phyloP scores from a whole-genome alignment of 2,329 filamentous ascomycete species.

The Verticillium nonalfalfae region DNA sequence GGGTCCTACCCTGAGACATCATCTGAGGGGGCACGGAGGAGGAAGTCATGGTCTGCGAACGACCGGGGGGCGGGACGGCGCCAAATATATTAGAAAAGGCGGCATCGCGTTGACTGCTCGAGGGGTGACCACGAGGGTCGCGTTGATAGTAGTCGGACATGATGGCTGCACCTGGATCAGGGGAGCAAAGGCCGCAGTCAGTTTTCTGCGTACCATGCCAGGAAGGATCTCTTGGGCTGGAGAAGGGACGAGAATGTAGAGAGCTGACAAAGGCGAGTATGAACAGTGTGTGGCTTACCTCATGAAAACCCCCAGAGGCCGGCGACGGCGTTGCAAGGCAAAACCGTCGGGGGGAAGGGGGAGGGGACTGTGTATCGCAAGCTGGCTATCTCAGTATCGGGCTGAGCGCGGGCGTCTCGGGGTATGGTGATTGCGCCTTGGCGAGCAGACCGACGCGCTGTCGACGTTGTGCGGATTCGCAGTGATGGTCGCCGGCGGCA shows the following conservation, averaged over 20 bases:
- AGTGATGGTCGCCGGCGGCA: not conserved
- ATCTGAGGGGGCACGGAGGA: slow-evolving; percentile 53
- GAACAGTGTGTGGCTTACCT: not conserved
- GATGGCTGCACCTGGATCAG: slow-evolving; percentile 27
- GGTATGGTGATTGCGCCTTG: not conserved
- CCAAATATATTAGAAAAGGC: slow-evolving; percentile 97
- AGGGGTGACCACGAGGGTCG: slow-evolving; percentile 41
- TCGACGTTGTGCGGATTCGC: not conserved
- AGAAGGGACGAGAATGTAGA: not conserved
- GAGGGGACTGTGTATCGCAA: not conserved
- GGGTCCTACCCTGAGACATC: slow-evolving; percentile 60
- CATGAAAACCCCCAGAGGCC: not conserved
- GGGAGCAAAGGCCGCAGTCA: slow-evolving; percentile 5
- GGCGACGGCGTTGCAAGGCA: not conserved
- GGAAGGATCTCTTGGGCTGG: not conserved
- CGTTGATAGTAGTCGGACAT: slow-evolving; percentile 55
- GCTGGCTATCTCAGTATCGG: not conserved
- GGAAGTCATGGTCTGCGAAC: slow-evolving; percentile 93
- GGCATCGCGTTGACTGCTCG: slow-evolving; percentile 74
- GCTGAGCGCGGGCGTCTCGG: not conserved
- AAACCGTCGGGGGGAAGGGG: not conserved
- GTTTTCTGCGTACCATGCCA: not conserved
- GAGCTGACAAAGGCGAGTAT: not conserved
- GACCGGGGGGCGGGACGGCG: slow-evolving; percentile 73
- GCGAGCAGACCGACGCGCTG: not conserved